Evolutionary conservation across 352 stramenopile genomes (phyloP).

Genomic region (Thalassiosira livingstoniorum): DNA sequence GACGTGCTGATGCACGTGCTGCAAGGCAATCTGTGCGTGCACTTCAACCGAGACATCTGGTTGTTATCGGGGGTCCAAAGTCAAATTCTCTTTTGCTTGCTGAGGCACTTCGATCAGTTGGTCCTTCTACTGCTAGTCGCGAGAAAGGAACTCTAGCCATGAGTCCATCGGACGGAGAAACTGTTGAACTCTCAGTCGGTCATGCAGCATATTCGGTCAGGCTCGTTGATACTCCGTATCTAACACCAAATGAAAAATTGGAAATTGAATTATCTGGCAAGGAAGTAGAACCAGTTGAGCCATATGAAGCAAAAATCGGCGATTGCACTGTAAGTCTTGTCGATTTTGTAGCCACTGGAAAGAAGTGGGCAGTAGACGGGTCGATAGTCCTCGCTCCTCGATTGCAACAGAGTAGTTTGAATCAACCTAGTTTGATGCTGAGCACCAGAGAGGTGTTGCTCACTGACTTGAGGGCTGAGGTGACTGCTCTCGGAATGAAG

Average conservation of each 20-base stretch:
- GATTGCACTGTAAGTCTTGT: constrained; percentile 81
- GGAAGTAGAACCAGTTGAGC: constrained; percentile 66
- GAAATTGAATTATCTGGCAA: constrained; percentile 45
- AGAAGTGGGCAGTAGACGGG: constrained; percentile 81
- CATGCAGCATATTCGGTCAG: constrained; percentile 81
- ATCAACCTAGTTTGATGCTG: constrained; percentile 72
- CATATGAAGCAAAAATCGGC: constrained; percentile 79
- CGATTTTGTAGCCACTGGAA: constrained; percentile 80
- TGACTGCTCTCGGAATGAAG: constrained; percentile 84
- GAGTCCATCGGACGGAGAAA: constrained; percentile 69
- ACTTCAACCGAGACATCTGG: constrained; percentile 80
- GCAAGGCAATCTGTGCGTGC: constrained; percentile 80
- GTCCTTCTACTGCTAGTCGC: constrained; percentile 4
- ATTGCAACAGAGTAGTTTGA: constrained; percentile 42
- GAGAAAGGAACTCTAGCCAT: constrained; percentile 36
- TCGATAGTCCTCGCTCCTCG: constrained; percentile 81
- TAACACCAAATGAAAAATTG: constrained; percentile 67
- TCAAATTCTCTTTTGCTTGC: constrained; percentile 47
- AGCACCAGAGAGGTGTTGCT: constrained; percentile 83
- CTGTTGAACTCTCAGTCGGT: constrained; percentile 72
- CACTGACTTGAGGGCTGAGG: constrained; percentile 82
- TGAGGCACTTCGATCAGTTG: constrained; percentile 36
- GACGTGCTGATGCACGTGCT: constrained; percentile 72
- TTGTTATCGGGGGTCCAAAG: constrained; percentile 76
- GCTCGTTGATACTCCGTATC: constrained; percentile 80